phyloP scores from a whole-genome alignment of 495 filamentous ascomycete species.

The Podospora comata region DNA sequence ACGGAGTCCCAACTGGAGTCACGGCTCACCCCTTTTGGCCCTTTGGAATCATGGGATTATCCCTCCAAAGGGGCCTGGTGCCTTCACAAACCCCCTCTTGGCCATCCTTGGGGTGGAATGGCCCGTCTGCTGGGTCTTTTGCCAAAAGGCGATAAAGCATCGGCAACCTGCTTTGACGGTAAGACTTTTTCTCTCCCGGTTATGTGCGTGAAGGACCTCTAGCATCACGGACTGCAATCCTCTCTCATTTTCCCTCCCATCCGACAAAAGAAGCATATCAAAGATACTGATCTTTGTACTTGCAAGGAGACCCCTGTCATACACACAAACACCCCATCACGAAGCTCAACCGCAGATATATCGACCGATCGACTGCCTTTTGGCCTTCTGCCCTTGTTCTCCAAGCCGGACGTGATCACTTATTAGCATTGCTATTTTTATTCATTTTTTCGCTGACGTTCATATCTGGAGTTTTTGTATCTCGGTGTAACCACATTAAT shows the following conservation, averaged over 20 bases:
- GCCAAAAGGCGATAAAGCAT: background rate
- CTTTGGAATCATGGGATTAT: background rate
- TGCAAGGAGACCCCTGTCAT: background rate
- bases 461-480: background rate
- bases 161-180: background rate
- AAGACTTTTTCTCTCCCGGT: background rate
- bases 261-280: background rate
- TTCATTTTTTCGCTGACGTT: background rate
- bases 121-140: background rate
- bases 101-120: background rate
- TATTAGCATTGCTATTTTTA: background rate
- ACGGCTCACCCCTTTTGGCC: too few species aligned
- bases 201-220: background rate
- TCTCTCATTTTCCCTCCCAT: background rate
- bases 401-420: background rate
- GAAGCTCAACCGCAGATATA: background rate
- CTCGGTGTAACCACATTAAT: background rate
- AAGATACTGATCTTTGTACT: background rate
- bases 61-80: background rate
- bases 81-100: background rate
- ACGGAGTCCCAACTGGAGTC: background rate
- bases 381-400: background rate
- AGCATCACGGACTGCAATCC: background rate
- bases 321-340: background rate
- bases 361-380: background rate